A percentile compares a stretch with the other conserved stretches of the same genome.
Conservation (phyloP, 1,139 yeast species). For the Yamadazyma dushanensis region DNA sequence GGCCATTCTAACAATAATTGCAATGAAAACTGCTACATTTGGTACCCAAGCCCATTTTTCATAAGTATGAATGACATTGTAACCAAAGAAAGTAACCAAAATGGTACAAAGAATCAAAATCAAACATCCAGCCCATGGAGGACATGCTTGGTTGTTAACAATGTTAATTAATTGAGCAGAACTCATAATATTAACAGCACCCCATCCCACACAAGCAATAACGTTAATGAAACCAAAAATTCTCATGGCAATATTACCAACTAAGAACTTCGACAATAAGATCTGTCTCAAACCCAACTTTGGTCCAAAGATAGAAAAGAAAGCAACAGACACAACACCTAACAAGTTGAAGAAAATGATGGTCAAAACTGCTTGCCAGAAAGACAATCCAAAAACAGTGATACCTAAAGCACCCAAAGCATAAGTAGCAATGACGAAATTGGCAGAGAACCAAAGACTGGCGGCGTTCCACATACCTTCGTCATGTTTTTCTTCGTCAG, state of each 20-base stretch:
- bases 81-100: slow-evolving; percentile 81
- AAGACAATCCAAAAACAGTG: slow-evolving; percentile 51
- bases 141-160: slow-evolving; percentile 68
- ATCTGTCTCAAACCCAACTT: slow-evolving; percentile 86
- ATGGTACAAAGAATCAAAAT: slow-evolving; percentile 70
- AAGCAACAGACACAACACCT: slow-evolving; percentile 80
- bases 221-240: slow-evolving; percentile 76
- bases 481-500: slow-evolving; percentile 67
- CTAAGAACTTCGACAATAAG: slow-evolving; percentile 74
- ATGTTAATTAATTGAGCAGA: slow-evolving; percentile 83
- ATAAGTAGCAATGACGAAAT: slow-evolving; percentile 82
- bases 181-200: slow-evolving; percentile 88
- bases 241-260: slow-evolving; percentile 76
- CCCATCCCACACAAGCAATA: slow-evolving; percentile 94
- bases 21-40: slow-evolving; percentile 66
- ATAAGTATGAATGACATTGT: slow-evolving; percentile 74
- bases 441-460: slow-evolving; percentile 92
- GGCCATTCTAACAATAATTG: slow-evolving; percentile 74
- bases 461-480: slow-evolving; percentile 67
- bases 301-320: slow-evolving; percentile 81
- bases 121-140: slow-evolving; percentile 90
- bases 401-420: slow-evolving; percentile 82
- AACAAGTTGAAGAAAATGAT: slow-evolving; percentile 72
- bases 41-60: slow-evolving; percentile 93
- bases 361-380: slow-evolving; percentile 63